Base-by-base conservation (phyloP, 495 filamentous ascomycete species). In the Elasticomyces elasticus region DNA sequence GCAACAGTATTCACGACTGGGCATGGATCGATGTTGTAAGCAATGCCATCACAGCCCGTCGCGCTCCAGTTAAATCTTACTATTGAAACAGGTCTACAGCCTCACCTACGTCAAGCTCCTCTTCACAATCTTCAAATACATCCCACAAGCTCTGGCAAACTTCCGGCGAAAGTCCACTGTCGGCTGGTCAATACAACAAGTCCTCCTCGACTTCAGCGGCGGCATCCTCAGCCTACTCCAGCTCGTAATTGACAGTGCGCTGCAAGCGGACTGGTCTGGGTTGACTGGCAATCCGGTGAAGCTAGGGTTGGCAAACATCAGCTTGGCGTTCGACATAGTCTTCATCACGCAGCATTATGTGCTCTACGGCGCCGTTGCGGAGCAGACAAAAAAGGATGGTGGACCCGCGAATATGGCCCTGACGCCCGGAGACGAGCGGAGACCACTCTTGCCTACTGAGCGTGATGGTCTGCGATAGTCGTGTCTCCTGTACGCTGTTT, bases 261-360 rank as follows among this genome's bases (percentile, higher is more conserved):
- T 95, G 10, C 85, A 95, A 64, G 73, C 74, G 27, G 87, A 94
- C 67, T 95, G 89, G 88, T 85, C 82, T 7, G 92, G 91, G 1
- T 73, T 97, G 51, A 84, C 81, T 0, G 92, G 94, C 0, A 98
- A 97, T 59, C 89, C 91, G 2, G 81, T 90, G 58, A 98, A 98
- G 70, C 77, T 98, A 49, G 79, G 81, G 15, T 72, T 98, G 43
- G 83, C 84, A 6, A 89, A 92, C 62, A 76, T 95, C 48, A 83
- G 81, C 38, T 82, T 96, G 52, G 56, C 85, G n/a, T 96, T 94
- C 63, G 90, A 96, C 63, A 25, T 84, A 5, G 71, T 95, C 23
- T 97, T 96, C 60, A 79, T 95, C 42, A 64, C 75, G 17, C 92
- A 98, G 68, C 92, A 97, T 71, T 96, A 88, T 64, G 69, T 86